These are phyloP conservation scores for Mycena crocata DNA, from an alignment of 768 basidiomycete genomes.

Conservation along the genomic window DNA sequence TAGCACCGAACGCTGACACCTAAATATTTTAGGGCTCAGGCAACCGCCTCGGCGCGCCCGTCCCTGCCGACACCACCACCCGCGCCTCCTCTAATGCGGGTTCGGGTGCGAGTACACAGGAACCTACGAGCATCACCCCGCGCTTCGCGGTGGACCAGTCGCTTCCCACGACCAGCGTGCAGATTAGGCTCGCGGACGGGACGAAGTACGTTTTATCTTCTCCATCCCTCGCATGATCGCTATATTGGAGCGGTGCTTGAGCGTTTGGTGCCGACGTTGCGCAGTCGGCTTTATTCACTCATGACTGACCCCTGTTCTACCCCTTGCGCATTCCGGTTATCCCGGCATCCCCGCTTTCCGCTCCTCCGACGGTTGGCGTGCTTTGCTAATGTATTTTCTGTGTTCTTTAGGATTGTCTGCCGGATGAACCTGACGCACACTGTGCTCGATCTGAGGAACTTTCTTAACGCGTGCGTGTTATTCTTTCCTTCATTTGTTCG, in stretches of 20 bases:
- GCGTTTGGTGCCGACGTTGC: background rate
- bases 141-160: constrained; percentile 74
- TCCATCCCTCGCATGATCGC: background rate
- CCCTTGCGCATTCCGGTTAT: too few species aligned
- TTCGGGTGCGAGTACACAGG: constrained; percentile 15
- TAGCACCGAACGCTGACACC: too few species aligned
- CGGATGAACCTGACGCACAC: constrained; percentile 83
- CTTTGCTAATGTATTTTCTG: too few species aligned
- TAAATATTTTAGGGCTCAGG: too few species aligned
- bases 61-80: constrained; percentile 44
- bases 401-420: constrained; percentile 62
- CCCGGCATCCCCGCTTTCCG: too few species aligned
- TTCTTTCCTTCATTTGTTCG: too few species aligned
- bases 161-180: constrained; percentile 78
- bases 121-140: constrained; percentile 45
- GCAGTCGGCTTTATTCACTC: too few species aligned
- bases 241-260: too few species aligned
- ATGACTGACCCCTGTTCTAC: too few species aligned
- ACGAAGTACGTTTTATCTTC: constrained; percentile 55
- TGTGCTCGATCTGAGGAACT: constrained; percentile 73
- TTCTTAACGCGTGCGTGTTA: constrained; percentile 82
- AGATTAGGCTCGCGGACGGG: constrained; percentile 80
- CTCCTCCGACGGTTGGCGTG: too few species aligned
- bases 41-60: constrained; percentile 70
- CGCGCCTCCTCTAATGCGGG: constrained; percentile 24